Base-by-base conservation (phyloP, 2,329 filamentous ascomycete species). In the Orbilia javanica region DNA sequence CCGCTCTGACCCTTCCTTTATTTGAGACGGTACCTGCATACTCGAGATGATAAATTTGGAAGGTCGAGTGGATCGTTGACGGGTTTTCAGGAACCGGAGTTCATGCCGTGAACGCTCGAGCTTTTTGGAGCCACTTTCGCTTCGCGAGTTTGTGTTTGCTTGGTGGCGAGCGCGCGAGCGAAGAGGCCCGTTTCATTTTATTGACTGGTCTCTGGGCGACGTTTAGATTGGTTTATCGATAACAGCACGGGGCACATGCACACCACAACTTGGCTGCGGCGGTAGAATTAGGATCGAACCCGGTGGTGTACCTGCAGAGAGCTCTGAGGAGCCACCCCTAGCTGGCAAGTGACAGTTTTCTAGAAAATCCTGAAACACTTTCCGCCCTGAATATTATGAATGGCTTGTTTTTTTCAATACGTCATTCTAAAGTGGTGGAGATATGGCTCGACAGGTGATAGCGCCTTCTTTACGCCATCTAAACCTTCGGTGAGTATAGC, bases 1-100 rank as follows among this genome's bases (percentile, higher is more conserved):
- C 73, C 73, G 73, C 73, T 70, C 65, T 62, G 73, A 67, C 73
- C 66, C 36, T 29, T 57, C 34, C 29, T 52, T 57, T 73, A 66
- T 60, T 48, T 71, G 73, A 57, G 66, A 77, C 73, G 66, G 73
- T 77, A 77, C 73, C 73, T 77, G 73, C 73, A 77, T 77, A 77
- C 67, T 57, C 73, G 60, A 66, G 50, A 53, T 64, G 64, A 62
- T 69, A 66, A 60, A 66, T 71, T 77, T 60, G 73, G 73, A 66
- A 67, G 73, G 73, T 77, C 46, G 64, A 52, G 44, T 53, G 39
- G 62, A 22, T 25, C 25, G 36, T 25, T 29, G 52, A 36, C 15
- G 44, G 50, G 60, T 71, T 69, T 68, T 76, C 66, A 66, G 57
- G 73, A 77, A 77, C 57, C 72, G 50, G 65, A 70, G 22, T 69